Evolutionary conservation across 805 yeast genomes (phyloP), one percentile per base, ranked within the genome.

Genomic region (Wickerhamiella azymoides): DNA sequence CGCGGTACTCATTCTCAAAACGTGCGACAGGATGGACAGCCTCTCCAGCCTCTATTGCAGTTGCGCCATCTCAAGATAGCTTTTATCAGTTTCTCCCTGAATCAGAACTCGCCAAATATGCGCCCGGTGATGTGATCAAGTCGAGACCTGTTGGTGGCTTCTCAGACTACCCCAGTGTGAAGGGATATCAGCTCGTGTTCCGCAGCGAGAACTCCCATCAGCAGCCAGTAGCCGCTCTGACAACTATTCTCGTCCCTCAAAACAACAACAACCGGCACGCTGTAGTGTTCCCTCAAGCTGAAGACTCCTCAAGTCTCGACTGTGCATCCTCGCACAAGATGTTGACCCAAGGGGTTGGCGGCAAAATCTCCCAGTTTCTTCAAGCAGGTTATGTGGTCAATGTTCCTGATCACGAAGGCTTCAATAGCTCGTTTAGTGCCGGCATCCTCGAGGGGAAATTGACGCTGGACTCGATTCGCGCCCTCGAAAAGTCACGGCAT

Each of bases 391-490:
- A 48, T 47, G 28, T 33, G 1, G 55, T 54, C 8, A 52, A 48
- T 8, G 45, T 53, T 1, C 57, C 58, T 13, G 59, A 56, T 43
- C 51, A 54, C 39, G 55, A 54, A 35, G 57, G 58, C 25, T 37
- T 32, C 36, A 43, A 47, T 10, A 46, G 52, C 4, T 48, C 57
- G 7, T 56, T 42, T 44, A 49, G 50, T 1, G 58, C 56, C 3
- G 55, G 58, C 16, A 28, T 45, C 14, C 47, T 49, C 11, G 54
- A 53, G 8, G 64, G 62, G 8, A 56, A 49, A 14, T 48, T 49
- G 27, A 49, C 54, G 2, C 56, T 60, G 13, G 62, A 60, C 48
- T 49, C 60, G 1, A 42, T 60, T 8, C 50, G 60, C 6, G 64
- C 63, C 1, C 50, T 48, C 17, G 27, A 45, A 25, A 19, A 28